A percentile compares a stretch with the other conserved stretches of the same genome.
These are phyloP conservation scores for Saturnispora diversa DNA, from an alignment of 805 yeast genomes.

Conservation along the genomic window DNA sequence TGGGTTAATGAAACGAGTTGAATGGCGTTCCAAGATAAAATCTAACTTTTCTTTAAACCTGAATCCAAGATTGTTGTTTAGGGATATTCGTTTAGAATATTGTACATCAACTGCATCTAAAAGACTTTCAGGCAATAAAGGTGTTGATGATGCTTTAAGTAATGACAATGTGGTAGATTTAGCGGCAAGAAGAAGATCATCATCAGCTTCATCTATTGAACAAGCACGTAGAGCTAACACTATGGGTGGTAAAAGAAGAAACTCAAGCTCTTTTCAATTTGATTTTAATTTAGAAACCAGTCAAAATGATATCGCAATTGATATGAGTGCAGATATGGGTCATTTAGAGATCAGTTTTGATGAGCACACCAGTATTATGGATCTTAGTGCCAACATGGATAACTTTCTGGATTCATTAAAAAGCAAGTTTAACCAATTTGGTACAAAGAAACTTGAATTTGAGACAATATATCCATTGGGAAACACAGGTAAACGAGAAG, in stretches of 20 bases:
- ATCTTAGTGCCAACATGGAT: background rate
- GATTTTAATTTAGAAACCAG: conserved; percentile 9
- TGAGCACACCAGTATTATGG: background rate
- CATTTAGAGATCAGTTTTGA: conserved; percentile 10
- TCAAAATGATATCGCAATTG: conserved; percentile 7
- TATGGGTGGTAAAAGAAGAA: background rate
- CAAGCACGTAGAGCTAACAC: conserved; percentile 11
- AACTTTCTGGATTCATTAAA: background rate
- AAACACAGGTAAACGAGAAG: conserved; percentile 12
- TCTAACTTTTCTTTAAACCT: background rate
- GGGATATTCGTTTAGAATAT: background rate
- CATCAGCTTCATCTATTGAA: conserved; percentile 17
- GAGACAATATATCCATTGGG: background rate
- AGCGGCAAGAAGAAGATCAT: conserved; percentile 13
- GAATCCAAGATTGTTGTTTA: background rate
- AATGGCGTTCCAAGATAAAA: background rate
- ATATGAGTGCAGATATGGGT: conserved; percentile 11
- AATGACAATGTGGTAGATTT: conserved; percentile 8
- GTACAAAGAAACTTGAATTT: background rate
- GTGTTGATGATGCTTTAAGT: background rate
- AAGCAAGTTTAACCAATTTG: background rate
- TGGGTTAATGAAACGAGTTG: conserved; percentile 1
- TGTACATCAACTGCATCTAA: too few relatives aligned
- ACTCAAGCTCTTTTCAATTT: conserved; percentile 13
- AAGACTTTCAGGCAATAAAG: background rate